A percentile compares a stretch with the other conserved stretches of the same genome.
phyloP scores from a whole-genome alignment of 768 basidiomycete species.

The Auricularia heimuer region DNA sequence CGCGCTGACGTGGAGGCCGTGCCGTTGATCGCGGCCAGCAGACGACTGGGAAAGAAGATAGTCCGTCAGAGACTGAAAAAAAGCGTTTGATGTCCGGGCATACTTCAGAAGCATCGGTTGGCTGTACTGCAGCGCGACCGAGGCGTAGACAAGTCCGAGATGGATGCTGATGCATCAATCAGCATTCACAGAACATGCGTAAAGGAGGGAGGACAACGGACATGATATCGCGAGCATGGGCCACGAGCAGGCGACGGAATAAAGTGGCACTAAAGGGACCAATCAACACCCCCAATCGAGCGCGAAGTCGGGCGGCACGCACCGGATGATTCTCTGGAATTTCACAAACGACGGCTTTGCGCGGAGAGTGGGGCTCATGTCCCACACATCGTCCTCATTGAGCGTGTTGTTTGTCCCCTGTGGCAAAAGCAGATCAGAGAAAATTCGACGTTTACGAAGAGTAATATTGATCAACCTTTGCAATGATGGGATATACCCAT shows the following conservation, averaged over 20 bases:
- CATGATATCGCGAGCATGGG: constrained; percentile 39
- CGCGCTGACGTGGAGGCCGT: constrained; percentile 37
- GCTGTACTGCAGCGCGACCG: constrained; percentile 67
- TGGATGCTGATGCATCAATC: constrained; percentile 4
- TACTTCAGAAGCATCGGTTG: constrained; percentile 80
- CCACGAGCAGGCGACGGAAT: constrained; percentile 32
- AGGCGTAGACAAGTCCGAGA: constrained; percentile 43
- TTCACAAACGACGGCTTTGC: constrained; percentile 54
- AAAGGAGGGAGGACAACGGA: no score
- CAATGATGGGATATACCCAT: constrained; percentile 62
- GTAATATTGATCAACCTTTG: constrained; percentile 22
- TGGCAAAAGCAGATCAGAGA: not conserved
- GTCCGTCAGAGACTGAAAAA: not conserved
- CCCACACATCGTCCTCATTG: constrained; percentile 63
- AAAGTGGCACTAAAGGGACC: constrained; percentile 21
- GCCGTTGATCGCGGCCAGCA: constrained; percentile 47
- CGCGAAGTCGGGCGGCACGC: not conserved
- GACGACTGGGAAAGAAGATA: constrained; percentile 19
- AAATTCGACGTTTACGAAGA: not conserved
- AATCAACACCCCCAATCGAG: not conserved
- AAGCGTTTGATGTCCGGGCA: constrained; percentile 14
- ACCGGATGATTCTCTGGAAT: constrained; percentile 20
- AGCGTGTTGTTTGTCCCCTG: constrained; percentile 47
- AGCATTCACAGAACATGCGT: no score
- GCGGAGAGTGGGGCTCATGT: constrained; percentile 55